Evolutionary conservation across 2,329 filamentous ascomycete species (phyloP).

Genomic region (Rhynchosporium secalis): DNA sequence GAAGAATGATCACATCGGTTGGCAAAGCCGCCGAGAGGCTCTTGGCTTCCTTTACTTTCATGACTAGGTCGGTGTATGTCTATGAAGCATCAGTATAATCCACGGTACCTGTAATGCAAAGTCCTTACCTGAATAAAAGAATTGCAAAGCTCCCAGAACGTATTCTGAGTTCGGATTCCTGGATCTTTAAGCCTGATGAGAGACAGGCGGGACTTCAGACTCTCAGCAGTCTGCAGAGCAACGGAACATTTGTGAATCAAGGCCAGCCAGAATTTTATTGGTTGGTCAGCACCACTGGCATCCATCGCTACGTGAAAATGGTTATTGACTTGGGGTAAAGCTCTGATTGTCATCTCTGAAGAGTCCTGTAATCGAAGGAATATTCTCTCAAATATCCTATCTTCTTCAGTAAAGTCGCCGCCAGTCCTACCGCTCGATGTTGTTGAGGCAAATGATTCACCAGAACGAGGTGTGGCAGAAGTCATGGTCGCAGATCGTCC

Average conservation of each 20-base stretch:
- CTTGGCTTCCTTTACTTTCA: slow-evolving; percentile 57
- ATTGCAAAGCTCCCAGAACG: slow-evolving; percentile 72
- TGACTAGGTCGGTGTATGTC: slow-evolving; percentile 68
- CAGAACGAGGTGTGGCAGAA: slow-evolving; percentile 71
- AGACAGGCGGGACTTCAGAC: slow-evolving; percentile 70
- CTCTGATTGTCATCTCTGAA: slow-evolving; percentile 70
- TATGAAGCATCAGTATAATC: slow-evolving; percentile 38
- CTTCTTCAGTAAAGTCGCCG: slow-evolving; percentile 70
- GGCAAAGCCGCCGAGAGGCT: slow-evolving; percentile 51
- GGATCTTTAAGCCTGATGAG: slow-evolving; percentile 84
- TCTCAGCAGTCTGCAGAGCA: slow-evolving; percentile 71
- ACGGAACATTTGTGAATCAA: slow-evolving; percentile 71
- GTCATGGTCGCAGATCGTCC: slow-evolving; percentile 52
- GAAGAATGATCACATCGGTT: slow-evolving; percentile 68
- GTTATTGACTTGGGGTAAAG: slow-evolving; percentile 67
- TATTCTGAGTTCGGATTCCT: slow-evolving; percentile 62
- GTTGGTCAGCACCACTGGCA: slow-evolving; percentile 60
- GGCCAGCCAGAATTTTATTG: slow-evolving; percentile 65
- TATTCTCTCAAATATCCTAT: slow-evolving; percentile 78
- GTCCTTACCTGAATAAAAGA: slow-evolving; percentile 58
- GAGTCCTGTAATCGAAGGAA: slow-evolving; percentile 74
- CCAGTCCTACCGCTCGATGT: slow-evolving; percentile 37
- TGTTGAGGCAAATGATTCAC: slow-evolving; percentile 68
- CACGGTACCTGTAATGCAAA: background rate
- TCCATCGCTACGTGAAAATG: slow-evolving; percentile 67